Evolutionary conservation across 352 stramenopile genomes (phyloP), one percentile per base, ranked within the genome.

Genomic region (Globisporangium megalacanthum): DNA sequence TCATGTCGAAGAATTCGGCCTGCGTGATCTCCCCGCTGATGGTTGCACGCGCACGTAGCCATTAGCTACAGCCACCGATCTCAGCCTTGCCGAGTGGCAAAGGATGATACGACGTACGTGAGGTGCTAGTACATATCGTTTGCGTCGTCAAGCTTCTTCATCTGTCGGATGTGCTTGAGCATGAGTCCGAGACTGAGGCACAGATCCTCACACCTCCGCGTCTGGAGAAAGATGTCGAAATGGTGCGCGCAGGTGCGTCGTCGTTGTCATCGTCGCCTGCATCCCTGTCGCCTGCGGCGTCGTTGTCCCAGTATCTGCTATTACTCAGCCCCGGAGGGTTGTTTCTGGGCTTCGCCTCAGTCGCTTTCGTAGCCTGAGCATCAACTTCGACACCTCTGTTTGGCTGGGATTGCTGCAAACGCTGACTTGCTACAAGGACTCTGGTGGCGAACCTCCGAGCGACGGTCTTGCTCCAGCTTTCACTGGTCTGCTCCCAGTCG

Each of bases 1-100:
- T 77, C 65, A 89, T 87, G 44, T 72, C 87, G 59, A 84, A 89
- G 49, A 89, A 87, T 58, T 89, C 79, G 2, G 75, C 75, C 39
- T 88, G 79, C 15, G 64, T 89, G 61, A 89, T 83, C 56, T 89
- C 79, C 6, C 79, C 79, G 4, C 79, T 89, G 22, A 5, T 39
- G 6, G 35, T 39, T 25, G 15, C 39, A 45, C 2, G 46, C 46
- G 20, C 35, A 39, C 7, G 1, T 39, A 39, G 35, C 35, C 25
- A 29, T 29, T 49, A 11, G 15, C 10, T 5, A 44, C 29, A 53
- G 29, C 25, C 15, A 41, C 2, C 22, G 15, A 42, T 53, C 7
- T 2, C 46, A 8, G 57, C 5, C 7, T 17, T 33, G 6, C 19
- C 19, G 31, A 37, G 14, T 13, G 33, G 31, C 47, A 56, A 31